These are phyloP conservation scores for Penicillium sp. DNA, from an alignment of 2,329 filamentous ascomycete species.

Conservation along the genomic window DNA sequence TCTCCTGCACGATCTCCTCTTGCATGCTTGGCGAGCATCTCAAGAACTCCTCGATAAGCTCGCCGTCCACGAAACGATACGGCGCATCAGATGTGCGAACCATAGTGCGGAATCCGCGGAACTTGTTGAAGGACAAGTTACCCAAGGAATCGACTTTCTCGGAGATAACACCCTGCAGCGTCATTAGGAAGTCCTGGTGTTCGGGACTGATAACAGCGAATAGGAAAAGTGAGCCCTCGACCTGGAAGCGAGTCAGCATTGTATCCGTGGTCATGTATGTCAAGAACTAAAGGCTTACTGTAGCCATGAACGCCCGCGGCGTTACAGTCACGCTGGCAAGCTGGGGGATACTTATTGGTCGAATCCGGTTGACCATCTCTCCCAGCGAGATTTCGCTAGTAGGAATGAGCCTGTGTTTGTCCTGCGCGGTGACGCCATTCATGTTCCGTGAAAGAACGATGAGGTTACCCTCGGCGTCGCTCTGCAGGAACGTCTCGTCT, in stretches of 20 bases:
- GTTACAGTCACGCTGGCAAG: slow-evolving; percentile 64
- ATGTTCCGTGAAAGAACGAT: slow-evolving; percentile 71
- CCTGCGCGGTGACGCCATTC: slow-evolving; percentile 69
- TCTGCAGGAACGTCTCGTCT: slow-evolving; percentile 71
- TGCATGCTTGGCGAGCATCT: slow-evolving; percentile 61
- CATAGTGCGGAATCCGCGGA: slow-evolving; percentile 74
- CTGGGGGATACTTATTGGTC: slow-evolving; percentile 65
- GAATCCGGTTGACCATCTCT: slow-evolving; percentile 89
- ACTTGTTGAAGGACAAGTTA: slow-evolving; percentile 69
- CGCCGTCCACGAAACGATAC: slow-evolving; percentile 85
- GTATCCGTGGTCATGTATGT: neutral
- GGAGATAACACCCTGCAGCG: slow-evolving; percentile 70
- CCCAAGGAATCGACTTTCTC: slow-evolving; percentile 65
- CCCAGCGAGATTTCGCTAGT: slow-evolving; percentile 80
- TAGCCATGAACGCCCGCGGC: slow-evolving; percentile 82
- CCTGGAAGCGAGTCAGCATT: slow-evolving; percentile 47
- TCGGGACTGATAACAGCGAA: slow-evolving; percentile 72
- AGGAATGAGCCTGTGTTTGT: slow-evolving; percentile 65
- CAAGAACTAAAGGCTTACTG: slow-evolving; percentile 56
- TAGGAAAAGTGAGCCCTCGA: slow-evolving; percentile 87
- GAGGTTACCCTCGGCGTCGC: slow-evolving; percentile 84
- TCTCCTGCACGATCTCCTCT: slow-evolving; percentile 49
- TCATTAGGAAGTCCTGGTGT: slow-evolving; percentile 75
- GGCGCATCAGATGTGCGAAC: slow-evolving; percentile 70
- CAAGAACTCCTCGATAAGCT: slow-evolving; percentile 81